phyloP scores from a whole-genome alignment of 306 rosid species.

The Citrullus colocynthis region DNA sequence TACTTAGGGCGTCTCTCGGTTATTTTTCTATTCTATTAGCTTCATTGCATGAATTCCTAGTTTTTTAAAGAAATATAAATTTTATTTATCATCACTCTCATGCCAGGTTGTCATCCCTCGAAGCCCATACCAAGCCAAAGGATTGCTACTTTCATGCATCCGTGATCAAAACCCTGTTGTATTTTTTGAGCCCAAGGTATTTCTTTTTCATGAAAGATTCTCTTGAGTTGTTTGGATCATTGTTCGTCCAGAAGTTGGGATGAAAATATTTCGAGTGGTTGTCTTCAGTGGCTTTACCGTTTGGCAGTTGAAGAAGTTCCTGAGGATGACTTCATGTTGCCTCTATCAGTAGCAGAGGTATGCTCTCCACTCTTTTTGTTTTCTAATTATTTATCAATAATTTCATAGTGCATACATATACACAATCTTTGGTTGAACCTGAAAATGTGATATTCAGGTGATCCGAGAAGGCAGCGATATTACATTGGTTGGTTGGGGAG shows the following conservation, averaged over 20 bases:
- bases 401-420: neutral
- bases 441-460: constrained; percentile 35
- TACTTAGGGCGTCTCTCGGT: neutral
- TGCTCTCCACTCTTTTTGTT: neutral
- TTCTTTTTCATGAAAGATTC: constrained; percentile 2
- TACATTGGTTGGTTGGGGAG: constrained; percentile 99
- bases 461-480: constrained; percentile 69
- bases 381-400: neutral
- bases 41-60: neutral
- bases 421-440: neutral
- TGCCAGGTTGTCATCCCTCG: constrained; percentile 87
- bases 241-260: neutral
- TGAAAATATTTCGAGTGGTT: constrained; percentile 7
- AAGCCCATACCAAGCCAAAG: constrained; percentile 87
- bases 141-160: constrained; percentile 68
- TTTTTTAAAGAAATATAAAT: neutral
- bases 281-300: constrained; percentile 84
- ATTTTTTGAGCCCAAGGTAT: constrained; percentile 93
- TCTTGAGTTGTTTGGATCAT: neutral
- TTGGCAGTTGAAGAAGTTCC: constrained; percentile 96
- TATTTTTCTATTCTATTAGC: neutral
- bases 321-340: constrained; percentile 73
- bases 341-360: constrained; percentile 95
- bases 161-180: constrained; percentile 90
- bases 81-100: constrained; percentile 3